Base-by-base conservation (phyloP, 176 grass and related monocot species). In the Hyparrhenia diplandra region DNA sequence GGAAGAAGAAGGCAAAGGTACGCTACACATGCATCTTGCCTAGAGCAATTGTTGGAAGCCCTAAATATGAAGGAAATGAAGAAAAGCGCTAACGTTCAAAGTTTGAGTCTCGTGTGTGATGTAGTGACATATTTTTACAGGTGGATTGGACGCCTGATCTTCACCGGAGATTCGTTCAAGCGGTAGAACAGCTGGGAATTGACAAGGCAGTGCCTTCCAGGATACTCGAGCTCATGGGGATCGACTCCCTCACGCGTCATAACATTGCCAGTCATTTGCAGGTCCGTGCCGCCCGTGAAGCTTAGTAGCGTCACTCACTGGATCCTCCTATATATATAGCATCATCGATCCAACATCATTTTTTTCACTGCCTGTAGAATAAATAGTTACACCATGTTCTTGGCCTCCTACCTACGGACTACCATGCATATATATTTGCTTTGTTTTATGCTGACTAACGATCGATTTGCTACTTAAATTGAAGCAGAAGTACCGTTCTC, bases 131-230 rank as follows among this genome's bases (percentile, higher is more conserved):
- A 0, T 20, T 16, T 74, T 27, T n/a, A 16, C 51, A 98, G 95
- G 95, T 98, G 73, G 95, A 98, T 75, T 98, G 95, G 95, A 95
- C 95, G 29, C 88, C 95, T 34, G 95, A 98, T 55, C 88, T 95
- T 64, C 95, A 98, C 57, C 90, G 95, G 82, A 93, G 63, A 62
- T 98, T 98, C 58, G 92, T 98, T 20, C 95, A 93, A 76, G 92
- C 90, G 2, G 92, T 95, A 73, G 95, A 98, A 72, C 84, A 95
- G 86, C 90, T 98, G 11, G 95, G 95, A 51, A 86, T 98, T 5
- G 92, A 95, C 40, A 95, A 98, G 76, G 95, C 95, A 0, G 92
- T 98, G 55, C 95, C 95, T 0, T 98, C 95, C 17, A 98, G 92
- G 71, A 98, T 98, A 79, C 76, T 98, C n/a, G 95, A 95, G 84